Base-by-base conservation (phyloP, 345 rosid species). In the Capsella bursapastoris region DNA sequence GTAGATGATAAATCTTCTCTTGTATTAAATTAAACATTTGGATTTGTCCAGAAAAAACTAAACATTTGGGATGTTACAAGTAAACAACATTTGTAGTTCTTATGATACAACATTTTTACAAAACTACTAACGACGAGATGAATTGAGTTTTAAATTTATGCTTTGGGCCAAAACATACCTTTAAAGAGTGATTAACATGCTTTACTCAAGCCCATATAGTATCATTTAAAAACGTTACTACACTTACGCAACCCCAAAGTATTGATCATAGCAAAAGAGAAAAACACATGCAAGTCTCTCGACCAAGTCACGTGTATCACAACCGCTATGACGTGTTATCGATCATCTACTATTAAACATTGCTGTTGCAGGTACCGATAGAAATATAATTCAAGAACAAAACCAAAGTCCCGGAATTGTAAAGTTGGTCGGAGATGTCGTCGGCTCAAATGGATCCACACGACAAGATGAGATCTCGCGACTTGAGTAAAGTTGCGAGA, bases 401-500 rank as follows among this genome's bases (percentile, higher is more conserved):
- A 27, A 13, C 47, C 2, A 43, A 48, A 41, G 29, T 13, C 9
- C 41, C 10, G 27, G 29, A 22, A 59, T 14, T 15, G 56, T 47
- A 5, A 40, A 27, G 41, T 59, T 48, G 69, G 68, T 59, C 68
- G 40, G 64, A 68, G 64, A 69, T 76, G 74, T 76, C 83, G 55
- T 80, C 75, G 12, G 67, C 85, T 11, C 72, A 67, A 27, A 48
- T 86, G 52, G 88, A 86, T 18, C 86, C 87, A 14, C 88, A 71
- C 57, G 82, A 86, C 68, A 86, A 80, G 83, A 84, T 86, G 88
- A 81, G 88, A 60, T 59, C 86, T 25, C 81, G 84, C 8, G 88
- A 84, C 45, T 66, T 88, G 37, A 80, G 60, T 68, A 80, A 77
- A 55, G 86, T 84, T 15, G 80, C 88, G 3, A 70, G 78, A 49